A percentile compares a stretch with the other conserved stretches of the same genome.
phyloP scores from a whole-genome alignment of 371 early-diverging fungal species.

The Rhizomucor miehei region DNA sequence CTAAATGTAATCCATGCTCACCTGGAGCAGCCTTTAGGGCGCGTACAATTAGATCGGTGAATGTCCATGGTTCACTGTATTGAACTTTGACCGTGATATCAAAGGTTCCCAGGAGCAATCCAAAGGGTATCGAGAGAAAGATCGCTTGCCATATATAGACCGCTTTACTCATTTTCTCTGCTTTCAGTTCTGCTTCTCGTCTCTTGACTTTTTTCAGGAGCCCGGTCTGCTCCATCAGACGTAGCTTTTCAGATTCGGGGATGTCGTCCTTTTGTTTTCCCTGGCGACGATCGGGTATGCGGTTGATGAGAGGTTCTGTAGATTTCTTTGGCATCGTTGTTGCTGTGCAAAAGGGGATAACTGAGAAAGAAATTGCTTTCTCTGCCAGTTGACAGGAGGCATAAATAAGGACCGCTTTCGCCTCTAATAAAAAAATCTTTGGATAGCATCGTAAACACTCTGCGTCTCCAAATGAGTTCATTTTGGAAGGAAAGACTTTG shows the following conservation, averaged over 20 bases:
- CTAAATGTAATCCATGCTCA: constrained; percentile 16
- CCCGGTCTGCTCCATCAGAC: constrained; percentile 50
- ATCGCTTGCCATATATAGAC: constrained; percentile 58
- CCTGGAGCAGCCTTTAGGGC: constrained; percentile 51
- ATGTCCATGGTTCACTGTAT: constrained; percentile 52
- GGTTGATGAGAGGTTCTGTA: constrained; percentile 32
- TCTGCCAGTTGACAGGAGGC: no score
- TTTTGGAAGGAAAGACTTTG: no score
- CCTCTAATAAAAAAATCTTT: no score
- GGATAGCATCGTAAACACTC: no score
- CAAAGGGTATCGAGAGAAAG: constrained; percentile 54
- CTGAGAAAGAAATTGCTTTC: no score
- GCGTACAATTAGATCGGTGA: constrained; percentile 27
- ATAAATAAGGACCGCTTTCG: no score
- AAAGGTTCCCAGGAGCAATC: constrained; percentile 52
- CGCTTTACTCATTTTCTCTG: constrained; percentile 20
- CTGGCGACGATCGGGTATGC: constrained; percentile 21
- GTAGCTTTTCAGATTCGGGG: constrained; percentile 42
- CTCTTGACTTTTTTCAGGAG: constrained; percentile 43
- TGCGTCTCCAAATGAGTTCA: no score
- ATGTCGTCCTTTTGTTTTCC: constrained; percentile 13
- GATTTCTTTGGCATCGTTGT: constrained; percentile 1
- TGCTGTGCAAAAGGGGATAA: constrained; percentile 2
- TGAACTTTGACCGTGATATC: constrained; percentile 59
- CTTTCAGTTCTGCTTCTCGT: constrained; percentile 28